Percentiles rank a stretch among this genome's conserved stretches.
Conservation (phyloP, 2,329 filamentous ascomycete genomes). For the Grosmannia clavigera region DNA sequence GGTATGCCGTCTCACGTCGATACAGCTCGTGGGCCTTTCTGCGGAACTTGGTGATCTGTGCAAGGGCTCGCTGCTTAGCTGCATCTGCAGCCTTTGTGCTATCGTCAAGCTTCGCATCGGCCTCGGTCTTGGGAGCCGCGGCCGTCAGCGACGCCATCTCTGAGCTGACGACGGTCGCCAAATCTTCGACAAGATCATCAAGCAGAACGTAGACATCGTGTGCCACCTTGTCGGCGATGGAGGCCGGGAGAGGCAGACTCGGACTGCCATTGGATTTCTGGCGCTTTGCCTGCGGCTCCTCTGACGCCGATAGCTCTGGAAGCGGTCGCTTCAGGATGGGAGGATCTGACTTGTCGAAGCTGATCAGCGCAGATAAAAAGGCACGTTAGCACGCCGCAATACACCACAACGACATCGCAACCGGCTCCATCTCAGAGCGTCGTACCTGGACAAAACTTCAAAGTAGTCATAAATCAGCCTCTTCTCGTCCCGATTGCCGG, state of each 20-base stretch:
- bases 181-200: slow-evolving; percentile 51
- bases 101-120: neutral
- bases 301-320: slow-evolving; percentile 26
- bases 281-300: slow-evolving; percentile 46
- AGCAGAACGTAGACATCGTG: slow-evolving; percentile 44
- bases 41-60: slow-evolving; percentile 44
- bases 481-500: slow-evolving; percentile 18
- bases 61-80: slow-evolving; percentile 23
- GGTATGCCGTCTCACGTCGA: slow-evolving; percentile 45
- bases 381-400: slow-evolving; percentile 12
- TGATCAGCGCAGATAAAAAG: slow-evolving; percentile 18
- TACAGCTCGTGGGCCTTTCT: slow-evolving; percentile 51
- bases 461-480: slow-evolving; percentile 28
- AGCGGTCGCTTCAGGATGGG: slow-evolving; percentile 44
- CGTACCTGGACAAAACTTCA: slow-evolving; percentile 29
- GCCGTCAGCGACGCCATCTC: slow-evolving; percentile 35
- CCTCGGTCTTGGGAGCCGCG: slow-evolving; percentile 15
- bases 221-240: slow-evolving; percentile 42
- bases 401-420: neutral
- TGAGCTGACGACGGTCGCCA: slow-evolving; percentile 22
- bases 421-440: slow-evolving; percentile 11
- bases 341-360: slow-evolving; percentile 37
- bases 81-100: slow-evolving; percentile 1
- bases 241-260: neutral
- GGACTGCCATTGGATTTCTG: slow-evolving; percentile 40